These are phyloP conservation scores for Talaromyces sp. DNA, from an alignment of 2,329 filamentous ascomycete species.

Conservation along the genomic window DNA sequence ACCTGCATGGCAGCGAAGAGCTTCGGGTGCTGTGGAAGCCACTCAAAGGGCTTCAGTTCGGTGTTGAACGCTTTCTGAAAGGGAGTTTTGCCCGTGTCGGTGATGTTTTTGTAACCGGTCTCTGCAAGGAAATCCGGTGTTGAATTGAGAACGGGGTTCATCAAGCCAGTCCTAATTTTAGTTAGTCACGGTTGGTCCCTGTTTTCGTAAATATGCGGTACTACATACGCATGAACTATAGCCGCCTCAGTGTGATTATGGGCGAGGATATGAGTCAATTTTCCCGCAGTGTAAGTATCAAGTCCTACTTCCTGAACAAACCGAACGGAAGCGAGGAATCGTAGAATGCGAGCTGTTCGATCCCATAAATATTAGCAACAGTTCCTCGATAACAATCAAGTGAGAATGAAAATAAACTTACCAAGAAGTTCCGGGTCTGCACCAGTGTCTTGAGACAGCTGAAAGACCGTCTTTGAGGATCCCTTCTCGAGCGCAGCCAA, in stretches of 20 bases:
- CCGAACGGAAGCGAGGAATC: constrained; percentile 20
- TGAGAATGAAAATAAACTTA: not conserved
- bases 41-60: constrained; percentile 6
- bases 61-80: constrained; percentile 11
- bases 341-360: constrained; percentile 16
- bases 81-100: constrained; percentile 17
- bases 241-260: constrained; percentile 12
- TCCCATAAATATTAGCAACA: not conserved
- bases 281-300: constrained; percentile 17
- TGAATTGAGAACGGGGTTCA: constrained; percentile 15
- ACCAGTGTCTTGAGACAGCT: constrained; percentile 12
- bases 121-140: constrained; percentile 24
- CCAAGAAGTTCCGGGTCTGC: constrained; percentile 13
- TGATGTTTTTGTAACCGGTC: constrained; percentile 23
- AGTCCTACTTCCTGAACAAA: constrained; percentile 13
- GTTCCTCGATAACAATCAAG: not conserved
- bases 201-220: not conserved
- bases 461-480: constrained; percentile 11
- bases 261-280: constrained; percentile 16
- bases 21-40: constrained; percentile 2
- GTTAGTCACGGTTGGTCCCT: constrained; percentile 9
- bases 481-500: constrained; percentile 3
- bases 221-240: constrained; percentile 16
- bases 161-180: constrained; percentile 10
- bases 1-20: constrained; percentile 5